Base-by-base conservation (phyloP, 495 filamentous ascomycete species). In the Lepraria neglecta region DNA sequence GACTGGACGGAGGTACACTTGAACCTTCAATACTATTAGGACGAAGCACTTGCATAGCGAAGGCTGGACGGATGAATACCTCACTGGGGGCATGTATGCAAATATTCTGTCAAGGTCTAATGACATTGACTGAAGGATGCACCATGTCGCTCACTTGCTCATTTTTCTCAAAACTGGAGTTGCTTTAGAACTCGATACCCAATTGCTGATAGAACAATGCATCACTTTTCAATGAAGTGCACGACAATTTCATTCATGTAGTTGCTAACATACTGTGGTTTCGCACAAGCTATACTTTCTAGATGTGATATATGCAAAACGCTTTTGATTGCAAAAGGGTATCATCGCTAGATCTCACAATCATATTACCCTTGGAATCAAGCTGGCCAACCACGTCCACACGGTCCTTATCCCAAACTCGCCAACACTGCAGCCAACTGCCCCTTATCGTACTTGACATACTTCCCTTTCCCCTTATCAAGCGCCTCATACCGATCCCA, bases 401-500 rank as follows among this genome's bases (percentile, higher is more conserved):
- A 3, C 10, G 4, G 3, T 28, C 38, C 3, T 33, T 57, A 65
- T 30, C 65, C 66, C 53, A 80, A 67, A 44, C 72, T 71, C 14
- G 79, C 76, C 60, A 82, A 64, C 56, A 79, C 74, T 27, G 76
- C 73, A 48, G 80, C 73, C 55, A 82, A 67, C 50, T 70, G 74
- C 19, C 79, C 80, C 75, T 96, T 96, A 75, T 97, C 91, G 71
- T 94, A 97, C 78, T 92, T 96, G 74, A 92, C 90, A 74, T 97
- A 96, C 75, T 97, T 97, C 61, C 91, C 91, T 71, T 89, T 89
- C 38, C 94, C 91, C 74, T 94, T 96, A 74, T 97, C 95, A 65
- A 96, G 80, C 76, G 97, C 94, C 71, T 97, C 92, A 74, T 99
- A 99, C 21, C 92, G 85, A 75, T 97, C 95, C 80, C 90, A 96